Conservation (phyloP, 768 basidiomycete genomes). For the Hericium alpestre region DNA sequence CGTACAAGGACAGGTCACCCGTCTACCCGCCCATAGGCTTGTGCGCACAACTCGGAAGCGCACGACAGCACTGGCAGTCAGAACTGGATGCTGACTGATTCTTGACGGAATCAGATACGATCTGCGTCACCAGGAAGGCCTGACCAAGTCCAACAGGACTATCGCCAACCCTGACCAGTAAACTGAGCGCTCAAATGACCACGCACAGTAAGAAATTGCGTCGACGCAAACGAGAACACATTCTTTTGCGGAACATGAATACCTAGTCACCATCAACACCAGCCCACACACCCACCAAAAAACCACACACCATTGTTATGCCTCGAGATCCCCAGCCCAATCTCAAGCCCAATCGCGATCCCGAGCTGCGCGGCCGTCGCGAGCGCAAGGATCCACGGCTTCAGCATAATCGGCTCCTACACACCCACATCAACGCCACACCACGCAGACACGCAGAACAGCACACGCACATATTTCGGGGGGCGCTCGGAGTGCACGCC, state of each 20-base stretch:
- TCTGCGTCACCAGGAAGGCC: no score
- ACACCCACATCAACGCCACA: not conserved
- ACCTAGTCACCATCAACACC: slow-evolving; percentile 24
- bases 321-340: slow-evolving; percentile 2
- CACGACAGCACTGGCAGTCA: no score
- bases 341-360: slow-evolving; percentile 6
- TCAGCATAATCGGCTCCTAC: slow-evolving; percentile 3
- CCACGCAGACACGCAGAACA: not conserved
- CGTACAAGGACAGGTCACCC: no score
- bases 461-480: slow-evolving; percentile 1
- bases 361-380: not conserved
- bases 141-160: no score
- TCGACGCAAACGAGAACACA: slow-evolving; percentile 38
- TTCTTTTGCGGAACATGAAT: slow-evolving; percentile 42
- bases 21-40: no score
- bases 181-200: not conserved
- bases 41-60: no score
- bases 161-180: no score
- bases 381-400: slow-evolving; percentile 2
- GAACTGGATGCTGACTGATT: no score
- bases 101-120: no score
- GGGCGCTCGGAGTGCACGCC: not conserved
- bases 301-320: slow-evolving; percentile 1
- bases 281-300: not conserved
- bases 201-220: slow-evolving; percentile 30